Evolutionary conservation across 352 stramenopile genomes (phyloP).

Genomic region (Pythium chondricola): DNA sequence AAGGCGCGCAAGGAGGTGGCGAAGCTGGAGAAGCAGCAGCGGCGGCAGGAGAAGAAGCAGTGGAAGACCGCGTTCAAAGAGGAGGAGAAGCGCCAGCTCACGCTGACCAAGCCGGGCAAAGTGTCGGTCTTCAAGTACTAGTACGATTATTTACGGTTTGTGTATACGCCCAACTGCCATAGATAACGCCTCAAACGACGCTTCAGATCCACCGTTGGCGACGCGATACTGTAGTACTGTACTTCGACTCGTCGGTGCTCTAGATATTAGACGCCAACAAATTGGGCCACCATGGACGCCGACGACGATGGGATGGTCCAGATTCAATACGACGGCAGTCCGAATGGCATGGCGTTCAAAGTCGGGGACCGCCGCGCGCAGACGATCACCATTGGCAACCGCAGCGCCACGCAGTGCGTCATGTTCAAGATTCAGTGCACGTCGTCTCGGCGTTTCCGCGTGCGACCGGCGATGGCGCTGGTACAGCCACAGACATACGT

Average conservation of each 20-base stretch:
- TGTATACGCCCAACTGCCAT: not conserved
- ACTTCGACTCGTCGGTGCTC: too few species aligned
- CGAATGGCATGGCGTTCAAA: slow-evolving; percentile 9
- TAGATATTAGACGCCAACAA: not conserved
- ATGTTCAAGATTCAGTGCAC: slow-evolving; percentile 49
- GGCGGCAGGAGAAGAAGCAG: slow-evolving; percentile 93
- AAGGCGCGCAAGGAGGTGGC: slow-evolving; percentile 86
- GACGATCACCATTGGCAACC: slow-evolving; percentile 10
- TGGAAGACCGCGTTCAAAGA: slow-evolving; percentile 91
- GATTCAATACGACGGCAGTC: slow-evolving; percentile 9
- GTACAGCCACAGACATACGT: slow-evolving; percentile 2
- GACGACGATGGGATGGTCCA: slow-evolving; percentile 8
- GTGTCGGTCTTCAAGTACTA: slow-evolving; percentile 74
- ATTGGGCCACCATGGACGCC: not conserved
- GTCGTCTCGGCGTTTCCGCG: slow-evolving; percentile 27
- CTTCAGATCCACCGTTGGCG: not conserved
- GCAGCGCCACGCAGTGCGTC: slow-evolving; percentile 1
- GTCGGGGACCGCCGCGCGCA: slow-evolving; percentile 9
- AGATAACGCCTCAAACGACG: not conserved
- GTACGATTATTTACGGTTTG: not conserved
- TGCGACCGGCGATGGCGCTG: slow-evolving; percentile 23
- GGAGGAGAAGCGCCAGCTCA: slow-evolving; percentile 80
- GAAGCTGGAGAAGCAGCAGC: slow-evolving; percentile 90
- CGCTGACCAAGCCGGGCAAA: slow-evolving; percentile 48
- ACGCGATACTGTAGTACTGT: too few species aligned